Conservation (phyloP, 2,329 filamentous ascomycete genomes). For the Xylaria sp. region DNA sequence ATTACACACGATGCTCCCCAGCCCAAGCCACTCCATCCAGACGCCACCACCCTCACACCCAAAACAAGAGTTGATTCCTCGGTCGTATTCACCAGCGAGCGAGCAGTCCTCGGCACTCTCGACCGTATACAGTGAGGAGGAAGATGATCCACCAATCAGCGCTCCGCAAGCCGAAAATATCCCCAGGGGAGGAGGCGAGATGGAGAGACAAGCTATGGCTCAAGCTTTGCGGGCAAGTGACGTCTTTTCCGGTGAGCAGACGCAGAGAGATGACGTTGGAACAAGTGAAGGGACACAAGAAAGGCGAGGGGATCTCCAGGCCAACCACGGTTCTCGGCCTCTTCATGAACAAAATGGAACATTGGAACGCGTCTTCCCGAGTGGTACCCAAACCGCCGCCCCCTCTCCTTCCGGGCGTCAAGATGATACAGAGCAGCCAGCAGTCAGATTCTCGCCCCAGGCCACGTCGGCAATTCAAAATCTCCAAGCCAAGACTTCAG, state of each 20-base stretch:
- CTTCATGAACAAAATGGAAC: constrained; percentile 24
- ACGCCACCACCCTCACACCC: neutral
- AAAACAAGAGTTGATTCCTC: neutral
- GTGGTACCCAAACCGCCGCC: neutral
- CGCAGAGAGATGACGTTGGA: neutral
- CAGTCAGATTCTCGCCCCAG: constrained; percentile 12
- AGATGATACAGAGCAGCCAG: neutral
- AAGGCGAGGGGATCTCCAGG: neutral
- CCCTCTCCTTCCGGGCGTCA: neutral
- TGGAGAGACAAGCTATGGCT: constrained; percentile 18
- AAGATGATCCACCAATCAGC: constrained; percentile 45
- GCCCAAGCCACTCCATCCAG: constrained; percentile 53
- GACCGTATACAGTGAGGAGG: constrained; percentile 66
- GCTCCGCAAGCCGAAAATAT: constrained; percentile 21
- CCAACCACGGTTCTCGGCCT: neutral
- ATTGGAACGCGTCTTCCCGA: constrained; percentile 22
- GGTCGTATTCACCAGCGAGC: constrained; percentile 50
- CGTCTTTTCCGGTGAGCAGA: constrained; percentile 17
- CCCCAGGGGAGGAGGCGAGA: constrained; percentile 11
- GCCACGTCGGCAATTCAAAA: constrained; percentile 30
- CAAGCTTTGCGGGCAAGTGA: constrained; percentile 31
- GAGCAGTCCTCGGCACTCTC: constrained; percentile 64
- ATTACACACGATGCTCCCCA: constrained; percentile 53
- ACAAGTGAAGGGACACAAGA: neutral
- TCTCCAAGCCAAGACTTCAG: constrained; percentile 37